These are phyloP conservation scores for Byssochlamys sp. DNA, from an alignment of 2,329 filamentous ascomycete species.

Conservation along the genomic window DNA sequence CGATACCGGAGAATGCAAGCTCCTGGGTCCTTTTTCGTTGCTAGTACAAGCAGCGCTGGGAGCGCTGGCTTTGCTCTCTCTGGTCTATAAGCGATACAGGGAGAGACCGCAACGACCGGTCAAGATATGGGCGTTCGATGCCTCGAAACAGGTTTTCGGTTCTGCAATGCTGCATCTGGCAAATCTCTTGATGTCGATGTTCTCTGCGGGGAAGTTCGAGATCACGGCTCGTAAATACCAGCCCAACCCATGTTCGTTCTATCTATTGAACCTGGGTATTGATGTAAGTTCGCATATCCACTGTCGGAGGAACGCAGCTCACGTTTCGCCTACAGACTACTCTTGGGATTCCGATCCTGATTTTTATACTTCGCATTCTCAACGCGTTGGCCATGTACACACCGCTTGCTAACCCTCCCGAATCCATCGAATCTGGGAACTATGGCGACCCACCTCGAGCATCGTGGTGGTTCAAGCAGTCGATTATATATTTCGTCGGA, in stretches of 20 bases:
- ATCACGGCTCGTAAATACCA: constrained; percentile 42
- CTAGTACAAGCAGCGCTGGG: constrained; percentile 82
- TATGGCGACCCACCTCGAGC: constrained; percentile 75
- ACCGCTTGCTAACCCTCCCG: constrained; percentile 65
- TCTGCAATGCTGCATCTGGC: constrained; percentile 82
- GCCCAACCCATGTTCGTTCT: constrained; percentile 94
- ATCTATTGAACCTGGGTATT: constrained; percentile 84
- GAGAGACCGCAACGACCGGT: constrained; percentile 84
- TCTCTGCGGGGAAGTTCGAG: constrained; percentile 72
- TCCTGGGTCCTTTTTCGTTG: constrained; percentile 84
- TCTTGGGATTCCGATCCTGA: constrained; percentile 87
- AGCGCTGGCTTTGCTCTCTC: constrained; percentile 66
- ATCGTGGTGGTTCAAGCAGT: constrained; percentile 93
- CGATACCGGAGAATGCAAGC: constrained; percentile 65
- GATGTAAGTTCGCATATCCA: constrained; percentile 59
- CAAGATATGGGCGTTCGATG: constrained; percentile 97
- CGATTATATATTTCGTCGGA: constrained; percentile 87
- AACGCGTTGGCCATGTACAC: constrained; percentile 65
- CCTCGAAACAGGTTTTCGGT: constrained; percentile 91
- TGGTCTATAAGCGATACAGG: constrained; percentile 88
- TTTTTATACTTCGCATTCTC: constrained; percentile 70
- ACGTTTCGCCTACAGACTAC: constrained; percentile 58
- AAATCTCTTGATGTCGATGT: constrained; percentile 92
- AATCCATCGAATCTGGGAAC: constrained; percentile 86
- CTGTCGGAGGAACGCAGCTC: constrained; percentile 2